phyloP scores from a whole-genome alignment of 1,284 basidiomycete species.

The Cryptococcus jaspeensis region DNA sequence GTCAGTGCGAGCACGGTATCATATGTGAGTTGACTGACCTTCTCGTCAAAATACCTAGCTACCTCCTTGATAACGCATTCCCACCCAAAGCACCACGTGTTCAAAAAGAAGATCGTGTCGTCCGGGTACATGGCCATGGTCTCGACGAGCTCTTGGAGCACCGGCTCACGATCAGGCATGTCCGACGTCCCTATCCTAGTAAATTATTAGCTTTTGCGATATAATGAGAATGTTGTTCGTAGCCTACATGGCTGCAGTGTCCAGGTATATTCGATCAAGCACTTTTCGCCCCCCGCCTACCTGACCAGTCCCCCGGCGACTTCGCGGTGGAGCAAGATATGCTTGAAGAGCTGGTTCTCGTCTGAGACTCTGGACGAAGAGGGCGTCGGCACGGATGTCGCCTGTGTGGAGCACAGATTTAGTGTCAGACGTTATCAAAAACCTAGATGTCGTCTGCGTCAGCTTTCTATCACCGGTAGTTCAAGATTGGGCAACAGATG shows the following conservation, averaged over 20 bases:
- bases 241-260: constrained; percentile 59
- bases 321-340: constrained; percentile 57
- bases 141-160: constrained; percentile 64
- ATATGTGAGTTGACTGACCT: constrained; percentile 52
- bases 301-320: neutral
- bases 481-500: neutral
- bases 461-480: neutral
- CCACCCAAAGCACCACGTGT: constrained; percentile 91
- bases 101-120: constrained; percentile 77
- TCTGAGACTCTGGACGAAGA: constrained; percentile 66
- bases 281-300: constrained; percentile 16
- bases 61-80: constrained; percentile 79
- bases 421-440: constrained; percentile 71
- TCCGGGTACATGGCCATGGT: constrained; percentile 68
- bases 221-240: neutral
- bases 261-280: constrained; percentile 80
- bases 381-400: constrained; percentile 81
- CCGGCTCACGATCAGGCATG: constrained; percentile 71
- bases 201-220: constrained; percentile 7
- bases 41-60: constrained; percentile 61
- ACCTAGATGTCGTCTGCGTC: constrained; percentile 58
- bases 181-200: constrained; percentile 57
- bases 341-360: constrained; percentile 68
- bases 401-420: constrained; percentile 85
- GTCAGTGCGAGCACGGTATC: neutral